Evolutionary conservation across 768 basidiomycete genomes (phyloP).

Genomic region (Inosperma sp.): DNA sequence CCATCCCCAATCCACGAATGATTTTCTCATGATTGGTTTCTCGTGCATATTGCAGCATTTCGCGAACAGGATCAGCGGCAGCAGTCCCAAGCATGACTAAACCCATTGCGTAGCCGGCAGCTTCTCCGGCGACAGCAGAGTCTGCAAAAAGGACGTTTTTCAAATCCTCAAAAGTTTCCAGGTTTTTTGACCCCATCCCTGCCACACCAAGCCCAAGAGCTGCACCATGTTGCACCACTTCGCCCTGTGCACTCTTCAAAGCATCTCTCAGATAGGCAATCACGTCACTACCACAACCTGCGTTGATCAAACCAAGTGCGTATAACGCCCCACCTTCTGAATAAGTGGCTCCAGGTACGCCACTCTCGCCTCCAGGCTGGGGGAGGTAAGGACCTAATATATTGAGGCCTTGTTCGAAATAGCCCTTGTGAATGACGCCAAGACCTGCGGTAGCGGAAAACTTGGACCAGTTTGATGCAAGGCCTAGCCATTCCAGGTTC

Average conservation of each 20-base stretch:
- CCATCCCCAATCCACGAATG: conserved; percentile 91
- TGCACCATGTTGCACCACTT: conserved; percentile 95
- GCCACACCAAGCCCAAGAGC: conserved; percentile 95
- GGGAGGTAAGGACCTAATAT: conserved; percentile 95
- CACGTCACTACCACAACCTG: conserved; percentile 77
- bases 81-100: conserved; percentile 97
- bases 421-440: conserved; percentile 97
- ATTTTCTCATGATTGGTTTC: conserved; percentile 99
- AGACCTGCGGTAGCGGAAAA: conserved; percentile 96
- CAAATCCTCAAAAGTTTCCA: conserved; percentile 88
- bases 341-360: conserved; percentile 74
- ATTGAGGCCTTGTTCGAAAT: conserved; percentile 87
- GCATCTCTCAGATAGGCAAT: conserved; percentile 76
- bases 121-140: conserved; percentile 94
- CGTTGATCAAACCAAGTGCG: conserved; percentile 91
- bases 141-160: conserved; percentile 88
- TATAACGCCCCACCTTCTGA: conserved; percentile 96
- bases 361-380: conserved; percentile 67
- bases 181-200: conserved; percentile 87
- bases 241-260: conserved; percentile 68
- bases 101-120: conserved; percentile 96
- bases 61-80: conserved; percentile 70
- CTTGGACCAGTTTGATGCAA: conserved; percentile 97
- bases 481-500: conserved; percentile 93
- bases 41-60: conserved; percentile 94